A percentile compares a stretch with the other conserved stretches of the same genome.
Conservation (phyloP, 2,329 filamentous ascomycete genomes). For the Ascochyta pisi region DNA sequence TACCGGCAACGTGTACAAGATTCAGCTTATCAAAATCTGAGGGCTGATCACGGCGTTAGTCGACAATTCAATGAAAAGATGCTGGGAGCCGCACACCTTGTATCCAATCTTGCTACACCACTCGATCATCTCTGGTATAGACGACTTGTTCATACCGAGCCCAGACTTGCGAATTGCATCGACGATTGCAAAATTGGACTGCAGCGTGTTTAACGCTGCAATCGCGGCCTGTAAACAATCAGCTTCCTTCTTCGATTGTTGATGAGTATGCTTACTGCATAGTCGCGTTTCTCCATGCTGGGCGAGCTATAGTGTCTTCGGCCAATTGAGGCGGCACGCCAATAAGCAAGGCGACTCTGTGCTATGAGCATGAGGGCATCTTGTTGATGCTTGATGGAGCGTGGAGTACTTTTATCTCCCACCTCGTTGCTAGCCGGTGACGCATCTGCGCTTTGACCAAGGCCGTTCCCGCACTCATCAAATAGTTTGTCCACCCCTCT, state of each 20-base stretch:
- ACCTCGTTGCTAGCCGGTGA: constrained; percentile 36
- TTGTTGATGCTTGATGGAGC: constrained; percentile 14
- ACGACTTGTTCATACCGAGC: constrained; percentile 72
- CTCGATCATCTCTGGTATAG: constrained; percentile 81
- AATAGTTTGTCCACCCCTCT: constrained; percentile 1
- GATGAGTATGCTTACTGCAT: constrained; percentile 34
- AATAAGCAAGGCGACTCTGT: constrained; percentile 26
- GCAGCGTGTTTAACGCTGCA: constrained; percentile 74
- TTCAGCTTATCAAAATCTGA: constrained; percentile 67
- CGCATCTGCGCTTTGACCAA: constrained; percentile 14
- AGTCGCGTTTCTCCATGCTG: constrained; percentile 45
- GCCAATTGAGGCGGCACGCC: constrained; percentile 17
- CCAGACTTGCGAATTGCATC: constrained; percentile 80
- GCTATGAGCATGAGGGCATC: constrained; percentile 44
- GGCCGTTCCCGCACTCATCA: constrained; percentile 13
- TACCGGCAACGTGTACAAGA: constrained; percentile 85
- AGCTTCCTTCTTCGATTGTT: constrained; percentile 16
- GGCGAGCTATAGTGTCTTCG: constrained; percentile 25
- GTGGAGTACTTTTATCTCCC: constrained; percentile 22
- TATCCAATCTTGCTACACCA: constrained; percentile 82
- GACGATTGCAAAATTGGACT: constrained; percentile 79
- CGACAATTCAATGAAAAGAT: not conserved
- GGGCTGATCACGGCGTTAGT: constrained; percentile 54
- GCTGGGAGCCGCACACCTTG: constrained; percentile 61
- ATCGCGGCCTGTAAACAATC: constrained; percentile 67